phyloP scores from a whole-genome alignment of 768 basidiomycete genomes.

The Boletus rubropictus region DNA sequence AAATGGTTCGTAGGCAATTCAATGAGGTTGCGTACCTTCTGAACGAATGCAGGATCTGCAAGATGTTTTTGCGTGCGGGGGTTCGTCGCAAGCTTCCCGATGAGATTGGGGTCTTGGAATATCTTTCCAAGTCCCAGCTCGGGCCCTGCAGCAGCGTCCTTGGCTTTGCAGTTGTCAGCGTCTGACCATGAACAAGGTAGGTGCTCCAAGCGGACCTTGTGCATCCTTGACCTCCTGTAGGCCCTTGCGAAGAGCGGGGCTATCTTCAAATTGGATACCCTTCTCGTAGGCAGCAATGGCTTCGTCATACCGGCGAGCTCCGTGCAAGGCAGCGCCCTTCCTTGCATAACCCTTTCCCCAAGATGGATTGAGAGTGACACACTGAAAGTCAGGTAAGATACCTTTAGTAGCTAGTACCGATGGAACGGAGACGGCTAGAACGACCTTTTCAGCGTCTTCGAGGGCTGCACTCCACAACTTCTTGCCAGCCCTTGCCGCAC shows the following conservation, averaged over 20 bases:
- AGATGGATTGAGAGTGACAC: conserved; percentile 67
- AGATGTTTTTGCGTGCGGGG: conserved; percentile 82
- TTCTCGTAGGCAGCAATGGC: conserved; percentile 79
- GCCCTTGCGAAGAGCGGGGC: conserved; percentile 77
- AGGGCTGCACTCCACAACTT: conserved; percentile 71
- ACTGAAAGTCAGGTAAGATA: conserved; percentile 39
- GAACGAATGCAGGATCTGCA: conserved; percentile 75
- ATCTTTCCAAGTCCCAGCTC: conserved; percentile 64
- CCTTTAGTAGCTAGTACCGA: conserved; percentile 4
- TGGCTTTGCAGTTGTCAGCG: conserved; percentile 23
- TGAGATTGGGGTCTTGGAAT: conserved; percentile 78
- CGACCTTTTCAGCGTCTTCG: conserved; percentile 84
- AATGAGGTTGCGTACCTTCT: conserved; percentile 40
- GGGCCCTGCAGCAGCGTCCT: conserved; percentile 35
- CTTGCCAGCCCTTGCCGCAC: conserved; percentile 86
- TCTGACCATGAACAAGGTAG: neutral
- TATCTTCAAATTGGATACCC: conserved; percentile 79
- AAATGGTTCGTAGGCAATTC: neutral
- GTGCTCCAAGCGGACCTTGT: conserved; percentile 45
- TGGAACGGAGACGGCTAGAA: neutral
- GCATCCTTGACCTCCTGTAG: conserved; percentile 85
- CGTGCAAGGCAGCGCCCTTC: conserved; percentile 91
- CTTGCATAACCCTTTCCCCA: conserved; percentile 91
- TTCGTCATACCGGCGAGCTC: conserved; percentile 69
- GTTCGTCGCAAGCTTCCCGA: conserved; percentile 80